These are phyloP conservation scores for Salix koriyanagi DNA, from an alignment of 345 rosid genomes.

Conservation along the genomic window DNA sequence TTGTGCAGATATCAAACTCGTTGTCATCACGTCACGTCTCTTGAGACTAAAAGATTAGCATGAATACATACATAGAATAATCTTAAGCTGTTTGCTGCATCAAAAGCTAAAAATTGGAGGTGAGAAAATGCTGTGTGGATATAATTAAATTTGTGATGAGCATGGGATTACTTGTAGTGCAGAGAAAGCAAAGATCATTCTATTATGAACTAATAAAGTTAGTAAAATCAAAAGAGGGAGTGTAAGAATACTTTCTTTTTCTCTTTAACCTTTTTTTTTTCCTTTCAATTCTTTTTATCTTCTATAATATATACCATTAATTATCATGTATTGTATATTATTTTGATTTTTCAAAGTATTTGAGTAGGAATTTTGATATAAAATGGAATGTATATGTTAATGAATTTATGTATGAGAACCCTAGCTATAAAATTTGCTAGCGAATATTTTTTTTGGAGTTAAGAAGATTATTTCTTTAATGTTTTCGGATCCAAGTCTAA, in stretches of 20 bases:
- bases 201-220: not conserved
- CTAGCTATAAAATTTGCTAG: too few species aligned
- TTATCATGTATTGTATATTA: not conserved
- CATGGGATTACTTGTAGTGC: not conserved
- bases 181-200: not conserved
- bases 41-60: conserved; percentile 2
- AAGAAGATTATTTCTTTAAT: too few species aligned
- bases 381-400: too few species aligned
- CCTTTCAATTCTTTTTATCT: not conserved
- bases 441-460: not conserved
- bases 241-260: not conserved
- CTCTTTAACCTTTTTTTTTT: not conserved
- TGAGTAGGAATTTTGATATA: too few species aligned
- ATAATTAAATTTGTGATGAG: too few species aligned
- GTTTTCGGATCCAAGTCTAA: too few species aligned
- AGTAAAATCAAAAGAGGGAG: not conserved
- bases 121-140: not conserved
- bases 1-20: rapidly evolving
- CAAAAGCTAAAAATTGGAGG: conserved; percentile 4
- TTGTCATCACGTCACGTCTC: too few species aligned
- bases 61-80: not conserved
- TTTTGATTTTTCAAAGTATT: too few species aligned
- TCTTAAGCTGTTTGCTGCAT: not conserved
- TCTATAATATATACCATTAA: not conserved
- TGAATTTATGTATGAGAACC: too few species aligned